Conservation (phyloP, 768 basidiomycete species). For the Phlebiopsis flavidoalba region DNA sequence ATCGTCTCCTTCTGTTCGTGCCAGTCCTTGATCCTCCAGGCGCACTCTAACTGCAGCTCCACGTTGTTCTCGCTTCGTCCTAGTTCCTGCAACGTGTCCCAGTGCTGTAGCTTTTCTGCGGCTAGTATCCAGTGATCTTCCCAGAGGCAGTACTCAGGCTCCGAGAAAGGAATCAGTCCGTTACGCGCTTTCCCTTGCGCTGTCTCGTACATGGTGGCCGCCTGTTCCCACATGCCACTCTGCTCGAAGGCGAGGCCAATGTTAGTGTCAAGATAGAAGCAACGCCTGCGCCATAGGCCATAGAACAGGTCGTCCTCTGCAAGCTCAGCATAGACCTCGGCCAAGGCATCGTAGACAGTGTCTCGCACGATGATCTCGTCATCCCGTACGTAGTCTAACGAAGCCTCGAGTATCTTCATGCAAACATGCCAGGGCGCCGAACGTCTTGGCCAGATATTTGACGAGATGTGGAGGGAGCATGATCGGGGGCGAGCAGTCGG, state of each 20-base stretch:
- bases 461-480: conserved; percentile 90
- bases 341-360: conserved; percentile 82
- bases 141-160: conserved; percentile 96
- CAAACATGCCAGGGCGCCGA: conserved; percentile 93
- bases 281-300: conserved; percentile 89
- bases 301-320: conserved; percentile 97
- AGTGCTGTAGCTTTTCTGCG: conserved; percentile 94
- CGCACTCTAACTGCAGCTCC: conserved; percentile 90
- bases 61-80: conserved; percentile 85
- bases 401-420: conserved; percentile 77
- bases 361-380: conserved; percentile 79
- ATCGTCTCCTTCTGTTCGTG: conserved; percentile 68
- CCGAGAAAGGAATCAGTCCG: conserved; percentile 83
- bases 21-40: conserved; percentile 96
- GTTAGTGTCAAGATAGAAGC: conserved; percentile 87
- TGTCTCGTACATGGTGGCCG: conserved; percentile 79
- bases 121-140: conserved; percentile 99
- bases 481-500: conserved; percentile 84
- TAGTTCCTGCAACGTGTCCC: conserved; percentile 92
- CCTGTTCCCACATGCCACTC: conserved; percentile 95
- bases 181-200: conserved; percentile 83
- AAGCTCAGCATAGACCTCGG: conserved; percentile 93
- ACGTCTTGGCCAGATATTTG: conserved; percentile 95
- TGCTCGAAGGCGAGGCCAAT: conserved; percentile 87
- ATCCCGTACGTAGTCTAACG: conserved; percentile 75